Evolutionary conservation across 768 basidiomycete species (phyloP).

Genomic region (Suillus fuscotomentosus): DNA sequence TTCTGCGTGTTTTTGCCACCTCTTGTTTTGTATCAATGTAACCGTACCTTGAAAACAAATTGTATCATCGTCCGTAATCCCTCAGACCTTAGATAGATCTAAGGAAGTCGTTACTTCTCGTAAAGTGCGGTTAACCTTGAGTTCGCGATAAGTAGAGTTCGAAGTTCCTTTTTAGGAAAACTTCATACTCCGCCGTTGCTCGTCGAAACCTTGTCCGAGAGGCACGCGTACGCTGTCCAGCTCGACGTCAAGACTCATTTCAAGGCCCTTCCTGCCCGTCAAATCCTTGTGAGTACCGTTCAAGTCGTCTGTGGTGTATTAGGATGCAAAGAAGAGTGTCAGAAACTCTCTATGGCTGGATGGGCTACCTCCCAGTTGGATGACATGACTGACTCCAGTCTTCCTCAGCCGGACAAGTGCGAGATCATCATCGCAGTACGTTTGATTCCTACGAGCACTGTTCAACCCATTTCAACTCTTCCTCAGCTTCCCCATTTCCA

Average conservation of each 20-base stretch:
- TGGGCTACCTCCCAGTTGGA: slow-evolving; percentile 25
- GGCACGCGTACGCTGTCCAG: slow-evolving; percentile 25
- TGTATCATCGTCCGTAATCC: not conserved
- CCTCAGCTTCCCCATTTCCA: slow-evolving; percentile 27
- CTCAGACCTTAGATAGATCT: not conserved
- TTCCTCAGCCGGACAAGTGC: slow-evolving; percentile 34
- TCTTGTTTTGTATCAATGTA: not conserved
- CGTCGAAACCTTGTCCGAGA: slow-evolving; percentile 7
- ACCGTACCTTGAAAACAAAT: not conserved
- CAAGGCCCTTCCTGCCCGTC: slow-evolving; percentile 25
- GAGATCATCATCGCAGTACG: slow-evolving; percentile 36
- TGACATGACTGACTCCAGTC: slow-evolving; percentile 25
- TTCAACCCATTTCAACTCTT: slow-evolving; percentile 9
- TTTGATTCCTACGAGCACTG: slow-evolving; percentile 3
- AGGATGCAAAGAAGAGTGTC: slow-evolving; percentile 6
- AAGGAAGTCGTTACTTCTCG: not conserved
- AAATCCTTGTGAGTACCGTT: slow-evolving; percentile 22
- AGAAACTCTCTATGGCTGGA: slow-evolving; percentile 29
- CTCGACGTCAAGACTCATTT: slow-evolving; percentile 37
- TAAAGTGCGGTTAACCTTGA: not conserved
- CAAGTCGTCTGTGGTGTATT: slow-evolving; percentile 2
- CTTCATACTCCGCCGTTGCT: slow-evolving; percentile 25
- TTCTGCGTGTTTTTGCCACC: not conserved
- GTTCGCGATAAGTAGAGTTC: not conserved
- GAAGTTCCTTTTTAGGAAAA: not conserved